Percentiles rank a stretch among this genome's conserved stretches.
Evolutionary conservation across 163 green algal species (phyloP).

Genomic region (Scenedesmus sp.): DNA sequence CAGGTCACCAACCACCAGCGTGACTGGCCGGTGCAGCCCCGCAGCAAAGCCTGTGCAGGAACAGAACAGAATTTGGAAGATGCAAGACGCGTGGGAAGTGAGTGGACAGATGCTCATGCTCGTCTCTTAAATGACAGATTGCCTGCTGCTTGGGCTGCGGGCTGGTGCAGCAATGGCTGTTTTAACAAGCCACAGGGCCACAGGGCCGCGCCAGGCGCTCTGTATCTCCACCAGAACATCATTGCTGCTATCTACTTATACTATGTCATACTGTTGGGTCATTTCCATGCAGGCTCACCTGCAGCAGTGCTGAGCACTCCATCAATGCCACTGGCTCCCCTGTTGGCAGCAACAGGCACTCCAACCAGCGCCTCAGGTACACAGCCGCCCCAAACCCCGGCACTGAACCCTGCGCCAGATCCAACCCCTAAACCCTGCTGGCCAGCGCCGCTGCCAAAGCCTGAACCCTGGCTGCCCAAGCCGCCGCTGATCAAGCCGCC

Average conservation of each 20-base stretch:
- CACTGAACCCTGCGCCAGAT: background rate
- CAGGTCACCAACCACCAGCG: conserved; percentile 94
- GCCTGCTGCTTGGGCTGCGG: too few species aligned
- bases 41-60: conserved; percentile 81
- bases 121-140: too few species aligned
- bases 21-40: conserved; percentile 78
- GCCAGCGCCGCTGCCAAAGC: background rate
- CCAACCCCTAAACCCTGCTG: too few species aligned
- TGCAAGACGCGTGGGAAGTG: background rate
- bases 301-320: conserved; percentile 92
- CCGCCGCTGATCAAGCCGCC: conserved; percentile 7
- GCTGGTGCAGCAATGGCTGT: too few species aligned
- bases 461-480: background rate
- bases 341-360: conserved; percentile 85
- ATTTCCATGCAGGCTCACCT: too few species aligned
- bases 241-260: background rate
- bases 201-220: too few species aligned
- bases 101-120: too few species aligned
- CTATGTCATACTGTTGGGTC: too few species aligned
- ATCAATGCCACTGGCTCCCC: conserved; percentile 97
- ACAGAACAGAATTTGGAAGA: too few species aligned
- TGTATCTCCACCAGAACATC: too few species aligned
- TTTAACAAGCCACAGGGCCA: too few species aligned
- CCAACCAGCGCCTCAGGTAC: conserved; percentile 27
- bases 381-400: conserved; percentile 32